Conservation (phyloP, 1,284 basidiomycete genomes). For the Tremellales sp. region DNA sequence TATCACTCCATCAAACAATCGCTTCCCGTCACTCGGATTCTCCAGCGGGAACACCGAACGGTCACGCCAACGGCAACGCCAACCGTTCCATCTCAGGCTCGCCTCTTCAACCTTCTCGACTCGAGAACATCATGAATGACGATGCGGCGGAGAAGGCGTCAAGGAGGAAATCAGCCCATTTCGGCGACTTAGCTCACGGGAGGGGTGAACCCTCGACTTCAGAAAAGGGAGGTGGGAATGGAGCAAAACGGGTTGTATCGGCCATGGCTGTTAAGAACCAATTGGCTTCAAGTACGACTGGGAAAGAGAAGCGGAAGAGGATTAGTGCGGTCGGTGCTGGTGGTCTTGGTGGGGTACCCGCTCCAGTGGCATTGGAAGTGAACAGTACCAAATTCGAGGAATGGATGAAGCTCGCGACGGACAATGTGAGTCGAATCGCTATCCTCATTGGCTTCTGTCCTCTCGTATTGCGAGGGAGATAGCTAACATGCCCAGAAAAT, state of each 20-base stretch:
- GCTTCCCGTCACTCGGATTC: background rate
- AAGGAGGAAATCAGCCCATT: conserved; percentile 39
- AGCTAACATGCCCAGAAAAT: conserved; percentile 75
- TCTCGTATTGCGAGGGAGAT: background rate
- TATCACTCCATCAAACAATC: background rate
- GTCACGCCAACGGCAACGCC: background rate
- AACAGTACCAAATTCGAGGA: conserved; percentile 91
- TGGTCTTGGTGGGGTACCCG: background rate
- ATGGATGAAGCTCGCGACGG: conserved; percentile 99
- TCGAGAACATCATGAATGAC: conserved; percentile 25
- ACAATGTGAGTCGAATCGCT: conserved; percentile 69
- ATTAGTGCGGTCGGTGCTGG: conserved; percentile 30
- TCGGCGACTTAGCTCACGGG: conserved; percentile 19
- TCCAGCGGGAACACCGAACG: too few species aligned
- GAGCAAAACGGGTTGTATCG: conserved; percentile 24
- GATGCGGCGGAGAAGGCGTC: conserved; percentile 39
- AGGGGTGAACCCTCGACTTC: conserved; percentile 3
- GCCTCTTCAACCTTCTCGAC: conserved; percentile 7
- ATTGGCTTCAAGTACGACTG: conserved; percentile 4
- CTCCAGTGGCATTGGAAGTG: conserved; percentile 57
- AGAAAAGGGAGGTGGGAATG: conserved; percentile 3
- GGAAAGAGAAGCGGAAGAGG: conserved; percentile 22
- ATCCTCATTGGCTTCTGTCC: background rate
- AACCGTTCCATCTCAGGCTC: conserved; percentile 4
- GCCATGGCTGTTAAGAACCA: conserved; percentile 23